phyloP scores from a whole-genome alignment of 116 monocot species.

The Cymodocea nodosa region DNA sequence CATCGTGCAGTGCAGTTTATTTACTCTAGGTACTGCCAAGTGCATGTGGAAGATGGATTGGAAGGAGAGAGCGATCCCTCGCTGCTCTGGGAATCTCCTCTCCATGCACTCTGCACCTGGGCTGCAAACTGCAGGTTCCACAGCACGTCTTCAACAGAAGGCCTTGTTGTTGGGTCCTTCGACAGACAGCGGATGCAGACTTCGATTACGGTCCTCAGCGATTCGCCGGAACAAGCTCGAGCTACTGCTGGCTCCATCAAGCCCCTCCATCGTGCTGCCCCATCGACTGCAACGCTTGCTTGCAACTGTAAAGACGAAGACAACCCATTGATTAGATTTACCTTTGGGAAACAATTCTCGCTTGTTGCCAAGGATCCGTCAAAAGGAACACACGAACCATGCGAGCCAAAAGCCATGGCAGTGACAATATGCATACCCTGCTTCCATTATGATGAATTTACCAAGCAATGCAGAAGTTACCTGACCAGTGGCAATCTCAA shows the following conservation, averaged over 20 bases:
- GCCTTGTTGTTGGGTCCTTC: slow-evolving; percentile 47
- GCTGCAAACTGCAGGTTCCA: slow-evolving; percentile 99
- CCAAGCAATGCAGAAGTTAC: too few relatives aligned
- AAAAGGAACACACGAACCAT: too few relatives aligned
- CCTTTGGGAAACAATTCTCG: too few relatives aligned
- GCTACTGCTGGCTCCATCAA: slow-evolving; percentile 38
- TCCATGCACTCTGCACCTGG: slow-evolving; percentile 84
- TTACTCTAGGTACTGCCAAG: not conserved
- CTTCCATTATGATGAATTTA: not conserved
- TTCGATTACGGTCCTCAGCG: slow-evolving; percentile 71
- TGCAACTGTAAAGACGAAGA: slow-evolving; percentile 28
- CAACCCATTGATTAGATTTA: too few relatives aligned
- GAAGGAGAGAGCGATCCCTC: slow-evolving; percentile 32
- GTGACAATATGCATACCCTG: too few relatives aligned
- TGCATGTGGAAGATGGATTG: not conserved
- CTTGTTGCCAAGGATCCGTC: too few relatives aligned
- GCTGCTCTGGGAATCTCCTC: slow-evolving; percentile 68
- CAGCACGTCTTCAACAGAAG: slow-evolving; percentile 89
- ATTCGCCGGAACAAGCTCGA: slow-evolving; percentile 48
- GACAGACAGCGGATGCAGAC: slow-evolving; percentile 70
- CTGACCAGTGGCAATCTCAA: slow-evolving; percentile 42
- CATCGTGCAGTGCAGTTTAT: too few relatives aligned
- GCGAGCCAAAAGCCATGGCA: too few relatives aligned
- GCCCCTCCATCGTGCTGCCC: slow-evolving; percentile 29
- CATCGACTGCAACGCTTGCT: slow-evolving; percentile 39